Base-by-base conservation (phyloP, 1,284 basidiomycete species). In the Boletus hoseneyae region DNA sequence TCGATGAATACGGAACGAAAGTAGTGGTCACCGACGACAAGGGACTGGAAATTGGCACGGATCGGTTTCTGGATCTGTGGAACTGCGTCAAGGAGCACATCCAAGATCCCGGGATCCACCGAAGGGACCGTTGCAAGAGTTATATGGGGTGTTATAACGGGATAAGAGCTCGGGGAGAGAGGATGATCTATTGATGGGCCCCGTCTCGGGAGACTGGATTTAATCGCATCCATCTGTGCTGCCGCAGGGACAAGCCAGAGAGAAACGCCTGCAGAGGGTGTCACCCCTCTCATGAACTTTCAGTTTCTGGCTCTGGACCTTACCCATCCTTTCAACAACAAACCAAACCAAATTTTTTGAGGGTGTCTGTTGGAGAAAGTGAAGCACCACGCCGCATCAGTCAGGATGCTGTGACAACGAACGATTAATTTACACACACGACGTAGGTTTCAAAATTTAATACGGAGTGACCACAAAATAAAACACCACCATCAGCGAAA, bases 1-100 rank as follows among this genome's bases (percentile, higher is more conserved):
- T 75, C 69, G 53, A 83, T 64, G 62, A 80, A 81, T n/a, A 88
- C 80, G 2, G 85, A 87, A 59, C 82, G 79, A 63, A 81, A 87
- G 66, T 82, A 90, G 58, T 78, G 76, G 36, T 74, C 67, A 36
- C 83, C 80, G 5, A 79, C 72, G 13, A 75, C 71, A 43, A 88
- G 68, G 0, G 75, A 73, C 51, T 71, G 63, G 63, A 89, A 87
- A n/a, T 64, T 54, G 32, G 44, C 57, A 16, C 48, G 51, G 37
- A 66, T 56, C 12, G 67, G 57, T 5, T 52, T 54, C 37, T 71
- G 69, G 21, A 57, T 53, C 10, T 56, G 34, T 3, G 76, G 72
- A 21, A 85, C 63, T 3, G 75, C 66, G 1, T 67, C 62, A 5
- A 71, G 68, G 15, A 85, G 69, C 3, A 59, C 48, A 3, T 67